Evolutionary conservation across 2,329 filamentous ascomycete genomes (phyloP).

Genomic region (Calonectria hongkongensis): DNA sequence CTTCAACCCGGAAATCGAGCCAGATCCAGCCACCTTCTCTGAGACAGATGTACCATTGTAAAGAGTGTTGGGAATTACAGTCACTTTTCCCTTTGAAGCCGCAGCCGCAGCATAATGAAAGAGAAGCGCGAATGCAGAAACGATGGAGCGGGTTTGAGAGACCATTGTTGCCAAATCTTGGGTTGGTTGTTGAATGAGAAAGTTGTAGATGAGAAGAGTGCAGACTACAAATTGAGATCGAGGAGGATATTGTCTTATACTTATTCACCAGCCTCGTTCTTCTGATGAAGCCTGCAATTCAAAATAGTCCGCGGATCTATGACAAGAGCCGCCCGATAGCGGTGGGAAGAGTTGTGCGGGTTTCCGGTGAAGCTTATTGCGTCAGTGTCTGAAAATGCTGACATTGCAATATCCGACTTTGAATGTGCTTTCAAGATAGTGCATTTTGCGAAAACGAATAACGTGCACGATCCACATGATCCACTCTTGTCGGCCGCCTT

Average conservation of each 20-base stretch:
- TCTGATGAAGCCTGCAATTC: neutral
- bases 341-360: too few species aligned
- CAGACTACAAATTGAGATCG: neutral
- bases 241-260: neutral
- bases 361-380: too few species aligned
- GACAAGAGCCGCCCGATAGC: neutral
- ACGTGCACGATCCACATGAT: too few species aligned
- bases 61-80: slow-evolving; percentile 1
- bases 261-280: neutral
- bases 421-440: too few species aligned
- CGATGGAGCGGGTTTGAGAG: neutral
- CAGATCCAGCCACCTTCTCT: slow-evolving; percentile 14
- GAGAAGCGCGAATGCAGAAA: neutral
- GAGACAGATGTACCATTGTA: neutral
- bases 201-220: too few species aligned
- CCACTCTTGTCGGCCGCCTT: too few species aligned
- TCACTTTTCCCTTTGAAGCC: neutral
- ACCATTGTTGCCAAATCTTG: neutral
- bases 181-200: neutral
- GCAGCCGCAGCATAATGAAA: neutral
- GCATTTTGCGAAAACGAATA: too few species aligned
- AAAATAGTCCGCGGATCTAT: neutral
- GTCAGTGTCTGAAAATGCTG: too few species aligned
- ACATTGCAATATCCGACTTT: too few species aligned
- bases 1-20: slow-evolving; percentile 16